Conservation (phyloP, 2,329 filamentous ascomycete species). For the Pestalotiopsis sp. region DNA sequence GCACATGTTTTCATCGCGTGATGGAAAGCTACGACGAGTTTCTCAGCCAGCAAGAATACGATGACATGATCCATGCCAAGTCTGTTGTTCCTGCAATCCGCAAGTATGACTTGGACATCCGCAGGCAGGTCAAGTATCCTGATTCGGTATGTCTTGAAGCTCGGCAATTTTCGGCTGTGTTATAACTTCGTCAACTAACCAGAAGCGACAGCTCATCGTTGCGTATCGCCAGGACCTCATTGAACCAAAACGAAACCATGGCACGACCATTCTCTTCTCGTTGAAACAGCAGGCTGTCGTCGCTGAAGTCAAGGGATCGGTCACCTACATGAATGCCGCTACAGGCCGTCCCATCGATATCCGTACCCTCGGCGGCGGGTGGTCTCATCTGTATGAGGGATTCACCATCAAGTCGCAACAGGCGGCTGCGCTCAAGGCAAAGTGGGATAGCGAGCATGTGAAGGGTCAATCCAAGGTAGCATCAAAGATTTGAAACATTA, state of each 20-base stretch:
- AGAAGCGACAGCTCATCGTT: slow-evolving; percentile 20
- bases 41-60: slow-evolving; percentile 24
- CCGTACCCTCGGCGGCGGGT: slow-evolving; percentile 20
- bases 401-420: slow-evolving; percentile 14
- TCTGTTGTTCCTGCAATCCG: slow-evolving; percentile 22
- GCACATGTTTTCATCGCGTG: slow-evolving; percentile 23
- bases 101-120: slow-evolving; percentile 24
- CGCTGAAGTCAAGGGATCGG: slow-evolving; percentile 21
- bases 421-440: slow-evolving; percentile 14
- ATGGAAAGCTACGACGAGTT: slow-evolving; percentile 28
- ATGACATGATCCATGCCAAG: slow-evolving; percentile 24
- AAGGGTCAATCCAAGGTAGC: not conserved
- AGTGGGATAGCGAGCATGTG: slow-evolving; percentile 15
- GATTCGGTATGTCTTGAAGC: not conserved
- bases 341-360: slow-evolving; percentile 25
- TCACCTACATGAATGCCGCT: slow-evolving; percentile 23
- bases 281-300: slow-evolving; percentile 26
- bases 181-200: not conserved
- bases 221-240: slow-evolving; percentile 20
- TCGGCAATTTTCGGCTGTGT: no score
- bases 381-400: slow-evolving; percentile 18
- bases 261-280: slow-evolving; percentile 21
- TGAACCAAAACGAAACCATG: slow-evolving; percentile 21
- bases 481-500: not conserved
- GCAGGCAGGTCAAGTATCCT: slow-evolving; percentile 15